A percentile compares a stretch with the other conserved stretches of the same genome.
Evolutionary conservation across 2,329 filamentous ascomycete genomes (phyloP).

Genomic region (Colletotrichum acutatum): DNA sequence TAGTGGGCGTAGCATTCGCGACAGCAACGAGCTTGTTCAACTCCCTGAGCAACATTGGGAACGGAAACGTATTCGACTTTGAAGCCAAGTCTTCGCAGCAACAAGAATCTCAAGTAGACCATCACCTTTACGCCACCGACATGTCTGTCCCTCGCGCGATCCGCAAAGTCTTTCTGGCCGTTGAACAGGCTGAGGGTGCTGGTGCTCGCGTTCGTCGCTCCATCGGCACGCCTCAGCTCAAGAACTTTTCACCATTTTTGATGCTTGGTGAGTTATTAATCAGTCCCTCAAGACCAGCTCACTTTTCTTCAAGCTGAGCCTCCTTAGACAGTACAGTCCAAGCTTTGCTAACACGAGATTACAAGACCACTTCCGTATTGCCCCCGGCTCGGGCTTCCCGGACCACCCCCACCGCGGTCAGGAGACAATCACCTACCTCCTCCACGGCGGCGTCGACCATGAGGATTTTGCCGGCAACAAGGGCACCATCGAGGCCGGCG

Average conservation of each 20-base stretch:
- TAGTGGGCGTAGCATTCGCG: slow-evolving; percentile 37
- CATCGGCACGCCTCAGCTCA: slow-evolving; percentile 84
- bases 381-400: slow-evolving; percentile 86
- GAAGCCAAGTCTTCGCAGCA: slow-evolving; percentile 22
- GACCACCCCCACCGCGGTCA: slow-evolving; percentile 88
- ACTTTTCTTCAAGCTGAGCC: slow-evolving; percentile 76
- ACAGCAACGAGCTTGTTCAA: slow-evolving; percentile 33
- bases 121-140: slow-evolving; percentile 52
- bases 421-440: slow-evolving; percentile 88
- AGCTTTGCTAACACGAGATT: slow-evolving; percentile 85
- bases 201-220: slow-evolving; percentile 89
- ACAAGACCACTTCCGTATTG: slow-evolving; percentile 83
- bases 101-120: slow-evolving; percentile 7
- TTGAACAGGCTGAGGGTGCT: slow-evolving; percentile 88
- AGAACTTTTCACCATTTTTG: slow-evolving; percentile 90
- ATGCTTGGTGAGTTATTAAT: slow-evolving; percentile 93
- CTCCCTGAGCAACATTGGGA: background rate
- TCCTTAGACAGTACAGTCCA: slow-evolving; percentile 83
- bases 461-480: slow-evolving; percentile 90
- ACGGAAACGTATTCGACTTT: background rate
- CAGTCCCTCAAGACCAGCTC: slow-evolving; percentile 59
- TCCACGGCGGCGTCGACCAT: slow-evolving; percentile 88
- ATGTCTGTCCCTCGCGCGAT: slow-evolving; percentile 81
- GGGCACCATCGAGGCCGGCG: slow-evolving; percentile 87
- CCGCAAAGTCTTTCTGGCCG: slow-evolving; percentile 83